These are phyloP conservation scores for Nissolia schottii DNA, from an alignment of 306 rosid genomes.

Conservation along the genomic window DNA sequence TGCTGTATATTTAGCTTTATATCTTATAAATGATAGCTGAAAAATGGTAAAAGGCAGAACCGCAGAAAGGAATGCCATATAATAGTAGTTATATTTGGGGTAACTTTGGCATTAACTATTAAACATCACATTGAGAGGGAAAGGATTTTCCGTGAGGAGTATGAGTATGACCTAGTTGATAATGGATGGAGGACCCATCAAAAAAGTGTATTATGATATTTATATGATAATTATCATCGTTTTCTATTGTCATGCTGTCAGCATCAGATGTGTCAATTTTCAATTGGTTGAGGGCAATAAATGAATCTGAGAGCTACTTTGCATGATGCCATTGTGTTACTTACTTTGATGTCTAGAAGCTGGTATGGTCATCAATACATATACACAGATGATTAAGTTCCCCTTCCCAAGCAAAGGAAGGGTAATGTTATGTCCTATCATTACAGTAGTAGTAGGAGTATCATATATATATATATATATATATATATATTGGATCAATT, in stretches of 20 bases:
- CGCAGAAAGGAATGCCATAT: not conserved
- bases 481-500: not conserved
- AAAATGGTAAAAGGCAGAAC: not conserved
- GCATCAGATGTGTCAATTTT: slow-evolving; percentile 16
- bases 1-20: not conserved
- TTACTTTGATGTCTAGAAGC: slow-evolving; percentile 3
- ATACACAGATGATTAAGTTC: not conserved
- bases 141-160: slow-evolving; percentile 29
- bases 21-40: not conserved
- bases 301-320: slow-evolving; percentile 6
- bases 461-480: no score
- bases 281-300: slow-evolving; percentile 29
- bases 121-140: slow-evolving; percentile 5
- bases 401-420: slow-evolving; percentile 22
- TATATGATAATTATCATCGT: slow-evolving; percentile 9
- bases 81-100: not conserved
- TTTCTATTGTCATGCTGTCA: slow-evolving; percentile 32
- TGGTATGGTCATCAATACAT: not conserved
- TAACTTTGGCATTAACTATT: slow-evolving; percentile 25
- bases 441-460: no score
- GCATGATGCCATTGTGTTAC: slow-evolving; percentile 7
- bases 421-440: slow-evolving; percentile 10
- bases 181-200: slow-evolving; percentile 45
- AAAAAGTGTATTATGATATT: slow-evolving; percentile 30
- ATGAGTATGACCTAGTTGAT: slow-evolving; percentile 21